Evolutionary conservation across 805 yeast genomes (phyloP).

Genomic region (Saccharomycopsis microspora): DNA sequence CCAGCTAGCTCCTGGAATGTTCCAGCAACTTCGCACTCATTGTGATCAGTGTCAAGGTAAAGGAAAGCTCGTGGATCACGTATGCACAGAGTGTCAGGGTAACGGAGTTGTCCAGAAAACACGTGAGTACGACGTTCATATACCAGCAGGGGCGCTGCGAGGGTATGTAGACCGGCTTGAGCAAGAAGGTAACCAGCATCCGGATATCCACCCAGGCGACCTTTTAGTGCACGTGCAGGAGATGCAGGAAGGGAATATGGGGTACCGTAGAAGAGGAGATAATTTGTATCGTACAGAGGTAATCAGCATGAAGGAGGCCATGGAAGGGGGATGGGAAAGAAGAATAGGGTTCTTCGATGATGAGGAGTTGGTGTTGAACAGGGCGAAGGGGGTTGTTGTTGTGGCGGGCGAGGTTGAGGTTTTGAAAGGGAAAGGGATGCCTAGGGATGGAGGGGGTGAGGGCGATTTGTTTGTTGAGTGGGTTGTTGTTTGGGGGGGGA

Average conservation of each 20-base stretch:
- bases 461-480: conserved; percentile 41
- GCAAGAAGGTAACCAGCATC: conserved; percentile 78
- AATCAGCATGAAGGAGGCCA: conserved; percentile 59
- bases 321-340: conserved; percentile 73
- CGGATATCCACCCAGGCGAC: conserved; percentile 79
- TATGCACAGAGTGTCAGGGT: conserved; percentile 67
- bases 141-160: conserved; percentile 64
- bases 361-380: conserved; percentile 34
- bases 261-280: conserved; percentile 72
- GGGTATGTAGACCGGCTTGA: conserved; percentile 43
- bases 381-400: conserved; percentile 42
- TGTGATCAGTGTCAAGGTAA: conserved; percentile 77
- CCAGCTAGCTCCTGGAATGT: conserved; percentile 84
- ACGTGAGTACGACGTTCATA: conserved; percentile 47
- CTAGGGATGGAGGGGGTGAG: conserved; percentile 39
- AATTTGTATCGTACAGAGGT: conserved; percentile 76
- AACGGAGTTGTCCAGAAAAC: conserved; percentile 43
- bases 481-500: conserved; percentile 22
- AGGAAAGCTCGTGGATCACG: conserved; percentile 54
- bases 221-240: conserved; percentile 53
- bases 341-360: conserved; percentile 55
- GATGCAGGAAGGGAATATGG: conserved; percentile 46
- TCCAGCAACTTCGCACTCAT: conserved; percentile 68
- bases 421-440: conserved; percentile 80
- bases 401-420: conserved; percentile 62